phyloP scores from a whole-genome alignment of 257 asterid genomes.

The Penstemon newberryi region DNA sequence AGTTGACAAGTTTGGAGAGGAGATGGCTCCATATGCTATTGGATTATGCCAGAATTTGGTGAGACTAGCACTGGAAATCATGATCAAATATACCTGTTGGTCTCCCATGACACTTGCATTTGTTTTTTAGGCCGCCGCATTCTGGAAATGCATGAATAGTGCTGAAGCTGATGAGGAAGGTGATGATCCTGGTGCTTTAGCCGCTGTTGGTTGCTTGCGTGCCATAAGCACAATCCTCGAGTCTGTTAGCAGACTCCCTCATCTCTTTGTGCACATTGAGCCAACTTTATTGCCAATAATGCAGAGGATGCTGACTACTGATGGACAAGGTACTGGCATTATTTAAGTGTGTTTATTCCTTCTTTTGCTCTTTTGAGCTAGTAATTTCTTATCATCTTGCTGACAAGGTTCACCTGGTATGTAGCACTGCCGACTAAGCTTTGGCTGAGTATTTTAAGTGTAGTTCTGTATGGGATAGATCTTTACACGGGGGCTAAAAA shows the following conservation, averaged over 20 bases:
- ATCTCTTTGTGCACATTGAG: slow-evolving; percentile 79
- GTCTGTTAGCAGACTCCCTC: slow-evolving; percentile 88
- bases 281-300: slow-evolving; percentile 91
- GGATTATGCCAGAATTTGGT: slow-evolving; percentile 99
- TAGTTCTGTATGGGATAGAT: no score
- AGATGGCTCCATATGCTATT: slow-evolving; percentile 97
- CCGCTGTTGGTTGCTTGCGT: slow-evolving; percentile 99
- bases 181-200: slow-evolving; percentile 97
- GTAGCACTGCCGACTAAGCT: no score
- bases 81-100: slow-evolving; percentile 1
- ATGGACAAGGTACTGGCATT: slow-evolving; percentile 79
- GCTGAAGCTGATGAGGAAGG: slow-evolving; percentile 94
- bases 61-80: slow-evolving; percentile 25
- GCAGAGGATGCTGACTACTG: slow-evolving; percentile 94
- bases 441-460: no score
- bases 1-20: slow-evolving; percentile 99
- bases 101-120: slow-evolving; percentile 4
- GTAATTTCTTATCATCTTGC: slow-evolving; percentile 2
- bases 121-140: slow-evolving; percentile 82
- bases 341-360: slow-evolving; percentile 7
- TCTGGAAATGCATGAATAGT: slow-evolving; percentile 91
- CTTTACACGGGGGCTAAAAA: no score
- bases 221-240: slow-evolving; percentile 98
- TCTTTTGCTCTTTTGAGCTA: slow-evolving; percentile 5
- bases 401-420: background rate